Base-by-base conservation (phyloP, 768 basidiomycete genomes). In the Mycena olivaceomarginata region DNA sequence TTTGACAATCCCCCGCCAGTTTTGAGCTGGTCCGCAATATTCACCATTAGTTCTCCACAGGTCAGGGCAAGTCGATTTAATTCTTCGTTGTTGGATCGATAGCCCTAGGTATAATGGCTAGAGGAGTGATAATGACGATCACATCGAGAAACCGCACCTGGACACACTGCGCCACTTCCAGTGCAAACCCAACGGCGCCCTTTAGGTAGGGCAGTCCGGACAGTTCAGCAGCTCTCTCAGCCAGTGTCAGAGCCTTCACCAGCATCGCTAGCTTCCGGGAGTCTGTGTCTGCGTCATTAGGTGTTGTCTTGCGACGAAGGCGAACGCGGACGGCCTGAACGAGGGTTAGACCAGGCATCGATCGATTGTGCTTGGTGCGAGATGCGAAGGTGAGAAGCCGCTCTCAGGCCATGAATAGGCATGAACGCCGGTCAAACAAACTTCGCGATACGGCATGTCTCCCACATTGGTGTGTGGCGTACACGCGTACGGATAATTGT, bases 51-150 rank as follows among this genome's bases (percentile, higher is more conserved):
- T 15, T 1, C 37, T 11, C 20, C 71, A 20, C 70, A 72, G n/a
- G 16, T 13, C 20, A 67, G 37, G 4, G 71, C 71, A 43, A 77
- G 76, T 11, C 53, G 65, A 39, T 68, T 51, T 43, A 77, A 15
- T 18, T 64, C 65, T 56, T 72, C 76, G 66, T 73, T 73, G 59
- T 73, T 77, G 0, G 76, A 41, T 22, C 39, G 57, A 31, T 48
- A 62, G 22, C 70, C 70, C 76, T 77, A 16, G 18, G 7, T 16
- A 64, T 22, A 11, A 22, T n/a, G 12, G 20, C 41, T 25, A 59
- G 31, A 46, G 4, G 3, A 45, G 13, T 12, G n/a, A 18, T 10
- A n/a, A 25, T 45, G 9, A 31, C 31, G 31, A 13, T n/a, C 25
- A 45, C 18, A 56, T 31, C 8, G 3, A 56, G 66, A 10, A 45